These are phyloP conservation scores for Pythium coloratum DNA, from an alignment of 352 stramenopile species.

Conservation along the genomic window DNA sequence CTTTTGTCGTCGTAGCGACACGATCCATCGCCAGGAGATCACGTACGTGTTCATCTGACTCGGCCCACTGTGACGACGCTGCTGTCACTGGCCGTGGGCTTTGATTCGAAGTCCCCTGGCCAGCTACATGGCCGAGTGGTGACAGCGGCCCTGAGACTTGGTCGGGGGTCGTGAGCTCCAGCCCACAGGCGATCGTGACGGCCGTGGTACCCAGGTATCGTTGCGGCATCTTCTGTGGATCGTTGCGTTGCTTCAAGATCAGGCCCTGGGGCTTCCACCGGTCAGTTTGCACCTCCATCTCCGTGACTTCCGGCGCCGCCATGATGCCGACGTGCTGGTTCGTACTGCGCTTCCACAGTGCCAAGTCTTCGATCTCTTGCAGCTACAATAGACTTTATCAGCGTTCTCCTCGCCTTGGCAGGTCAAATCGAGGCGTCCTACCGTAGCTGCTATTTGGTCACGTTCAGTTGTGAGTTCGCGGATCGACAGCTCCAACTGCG, in stretches of 20 bases:
- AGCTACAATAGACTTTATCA: conserved; percentile 31
- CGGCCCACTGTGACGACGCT: conserved; percentile 11
- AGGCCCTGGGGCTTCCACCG: conserved; percentile 71
- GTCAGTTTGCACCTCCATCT: conserved; percentile 72
- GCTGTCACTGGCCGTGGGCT: conserved; percentile 11
- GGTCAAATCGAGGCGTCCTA: conserved; percentile 11
- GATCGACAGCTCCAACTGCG: conserved; percentile 36
- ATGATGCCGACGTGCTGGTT: conserved; percentile 67
- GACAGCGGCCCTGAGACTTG: neutral
- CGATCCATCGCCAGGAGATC: conserved; percentile 55
- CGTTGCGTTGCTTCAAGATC: conserved; percentile 71
- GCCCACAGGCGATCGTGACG: conserved; percentile 62
- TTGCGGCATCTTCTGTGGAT: conserved; percentile 63
- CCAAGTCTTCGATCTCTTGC: conserved; percentile 57
- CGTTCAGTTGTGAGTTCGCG: conserved; percentile 36
- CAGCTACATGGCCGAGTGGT: conserved; percentile 12
- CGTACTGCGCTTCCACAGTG: conserved; percentile 50
- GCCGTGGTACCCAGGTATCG: conserved; percentile 68
- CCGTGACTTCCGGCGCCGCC: conserved; percentile 36
- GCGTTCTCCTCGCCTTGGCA: neutral
- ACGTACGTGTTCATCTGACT: conserved; percentile 42
- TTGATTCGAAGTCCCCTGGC: conserved; percentile 28
- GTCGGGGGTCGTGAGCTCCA: conserved; percentile 35
- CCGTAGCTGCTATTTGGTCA: conserved; percentile 41
- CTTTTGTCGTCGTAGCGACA: conserved; percentile 50